Conservation (phyloP, 202 grass and related monocot species). For the Digitaria exilis region DNA sequence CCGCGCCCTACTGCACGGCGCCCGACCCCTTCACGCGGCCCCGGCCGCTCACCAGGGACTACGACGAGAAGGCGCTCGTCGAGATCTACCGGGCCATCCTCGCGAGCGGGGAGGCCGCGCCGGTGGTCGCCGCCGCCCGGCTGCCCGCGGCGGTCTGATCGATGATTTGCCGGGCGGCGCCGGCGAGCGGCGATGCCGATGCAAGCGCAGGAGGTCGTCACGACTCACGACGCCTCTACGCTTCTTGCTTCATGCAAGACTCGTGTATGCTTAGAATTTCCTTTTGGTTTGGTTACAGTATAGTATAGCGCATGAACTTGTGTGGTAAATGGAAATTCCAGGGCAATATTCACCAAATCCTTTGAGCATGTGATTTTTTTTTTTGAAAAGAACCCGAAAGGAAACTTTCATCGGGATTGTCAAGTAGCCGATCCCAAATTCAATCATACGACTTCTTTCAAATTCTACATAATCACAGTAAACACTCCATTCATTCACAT, state of each 20-base stretch:
- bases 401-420: background rate
- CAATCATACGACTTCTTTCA: background rate
- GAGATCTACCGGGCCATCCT: slow-evolving; percentile 84
- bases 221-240: background rate
- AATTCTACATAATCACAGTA: background rate
- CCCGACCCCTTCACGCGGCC: slow-evolving; percentile 30
- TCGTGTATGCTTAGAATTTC: slow-evolving; percentile 26
- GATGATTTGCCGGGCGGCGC: background rate
- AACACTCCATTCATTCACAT: background rate
- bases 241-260: slow-evolving; percentile 31
- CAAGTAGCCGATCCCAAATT: background rate
- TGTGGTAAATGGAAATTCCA: background rate
- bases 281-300: too few species aligned
- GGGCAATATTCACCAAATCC: background rate
- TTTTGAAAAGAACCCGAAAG: background rate
- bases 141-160: slow-evolving; percentile 16
- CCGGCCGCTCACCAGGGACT: slow-evolving; percentile 54
- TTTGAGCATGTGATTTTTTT: background rate
- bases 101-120: slow-evolving; percentile 38
- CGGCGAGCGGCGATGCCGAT: background rate
- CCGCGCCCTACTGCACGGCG: slow-evolving; percentile 3
- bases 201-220: background rate
- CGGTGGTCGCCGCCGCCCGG: slow-evolving; percentile 8
- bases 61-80: slow-evolving; percentile 81
- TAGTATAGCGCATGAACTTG: background rate